A percentile compares a stretch with the other conserved stretches of the same genome.
Conservation (phyloP, 441 rosid genomes). For the Syzygium syzygioides region DNA sequence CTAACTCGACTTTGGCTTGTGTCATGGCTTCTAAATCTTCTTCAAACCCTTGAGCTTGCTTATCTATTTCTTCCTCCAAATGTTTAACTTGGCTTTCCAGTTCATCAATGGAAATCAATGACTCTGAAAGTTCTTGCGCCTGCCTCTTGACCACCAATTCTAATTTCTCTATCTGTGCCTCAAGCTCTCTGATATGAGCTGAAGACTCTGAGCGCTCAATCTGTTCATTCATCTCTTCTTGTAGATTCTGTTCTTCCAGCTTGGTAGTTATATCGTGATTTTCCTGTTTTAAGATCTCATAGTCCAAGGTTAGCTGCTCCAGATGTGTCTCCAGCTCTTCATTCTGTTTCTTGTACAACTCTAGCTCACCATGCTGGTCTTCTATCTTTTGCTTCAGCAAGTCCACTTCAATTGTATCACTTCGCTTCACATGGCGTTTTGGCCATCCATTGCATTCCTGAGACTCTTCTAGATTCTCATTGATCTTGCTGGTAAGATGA, state of each 20-base stretch:
- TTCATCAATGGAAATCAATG: slow-evolving; percentile 36
- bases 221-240: slow-evolving; percentile 18
- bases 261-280: slow-evolving; percentile 21
- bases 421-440: neutral
- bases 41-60: slow-evolving; percentile 39
- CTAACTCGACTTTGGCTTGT: slow-evolving; percentile 46
- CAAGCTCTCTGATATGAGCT: slow-evolving; percentile 36
- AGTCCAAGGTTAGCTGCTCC: slow-evolving; percentile 37
- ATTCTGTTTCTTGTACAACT: slow-evolving; percentile 33
- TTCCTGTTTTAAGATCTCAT: slow-evolving; percentile 37
- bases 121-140: slow-evolving; percentile 42
- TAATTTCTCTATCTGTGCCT: slow-evolving; percentile 44
- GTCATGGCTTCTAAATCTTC: slow-evolving; percentile 43
- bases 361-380: slow-evolving; percentile 35
- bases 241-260: slow-evolving; percentile 24
- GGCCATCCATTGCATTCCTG: slow-evolving; percentile 4
- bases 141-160: slow-evolving; percentile 59
- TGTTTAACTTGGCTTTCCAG: slow-evolving; percentile 45
- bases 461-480: slow-evolving; percentile 23
- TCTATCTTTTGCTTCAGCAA: slow-evolving; percentile 31
- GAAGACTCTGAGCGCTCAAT: slow-evolving; percentile 29
- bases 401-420: slow-evolving; percentile 23
- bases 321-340: slow-evolving; percentile 45
- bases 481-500: slow-evolving; percentile 32
- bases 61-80: slow-evolving; percentile 37